These are phyloP conservation scores for Solanum habrochaites DNA, from an alignment of 257 asterid species.

Conservation along the genomic window DNA sequence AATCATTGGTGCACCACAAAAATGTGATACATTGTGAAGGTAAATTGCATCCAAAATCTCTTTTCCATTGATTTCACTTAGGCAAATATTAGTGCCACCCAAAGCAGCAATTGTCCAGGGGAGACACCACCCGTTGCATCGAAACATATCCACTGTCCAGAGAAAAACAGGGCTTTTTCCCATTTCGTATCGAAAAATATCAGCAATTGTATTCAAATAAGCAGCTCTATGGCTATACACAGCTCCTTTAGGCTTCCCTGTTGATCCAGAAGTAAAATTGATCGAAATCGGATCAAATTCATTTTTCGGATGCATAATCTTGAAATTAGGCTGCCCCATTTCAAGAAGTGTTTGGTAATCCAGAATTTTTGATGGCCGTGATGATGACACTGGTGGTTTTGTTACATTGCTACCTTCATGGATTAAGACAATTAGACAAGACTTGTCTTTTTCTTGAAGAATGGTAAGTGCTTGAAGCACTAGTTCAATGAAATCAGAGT, in stretches of 20 bases:
- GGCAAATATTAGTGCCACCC: conserved; percentile 62
- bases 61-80: conserved; percentile 23
- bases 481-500: conserved; percentile 21
- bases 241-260: conserved; percentile 70
- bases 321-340: conserved; percentile 26
- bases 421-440: conserved; percentile 29
- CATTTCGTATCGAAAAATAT: conserved; percentile 28
- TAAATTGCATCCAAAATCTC: conserved; percentile 24
- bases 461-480: conserved; percentile 26
- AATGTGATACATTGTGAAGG: conserved; percentile 43
- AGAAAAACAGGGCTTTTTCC: conserved; percentile 31
- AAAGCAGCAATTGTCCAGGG: conserved; percentile 72
- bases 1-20: conserved; percentile 49
- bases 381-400: neutral
- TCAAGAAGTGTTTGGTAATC: conserved; percentile 34
- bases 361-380: neutral
- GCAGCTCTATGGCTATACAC: conserved; percentile 70
- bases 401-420: neutral
- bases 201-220: conserved; percentile 43
- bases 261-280: conserved; percentile 72
- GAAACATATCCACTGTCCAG: conserved; percentile 75
- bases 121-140: conserved; percentile 75
- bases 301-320: conserved; percentile 33
- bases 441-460: conserved; percentile 10
- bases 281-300: conserved; percentile 62